Evolutionary conservation across 371 early-diverging fungal species (phyloP).

Genomic region (Capillidium heterosporum): DNA sequence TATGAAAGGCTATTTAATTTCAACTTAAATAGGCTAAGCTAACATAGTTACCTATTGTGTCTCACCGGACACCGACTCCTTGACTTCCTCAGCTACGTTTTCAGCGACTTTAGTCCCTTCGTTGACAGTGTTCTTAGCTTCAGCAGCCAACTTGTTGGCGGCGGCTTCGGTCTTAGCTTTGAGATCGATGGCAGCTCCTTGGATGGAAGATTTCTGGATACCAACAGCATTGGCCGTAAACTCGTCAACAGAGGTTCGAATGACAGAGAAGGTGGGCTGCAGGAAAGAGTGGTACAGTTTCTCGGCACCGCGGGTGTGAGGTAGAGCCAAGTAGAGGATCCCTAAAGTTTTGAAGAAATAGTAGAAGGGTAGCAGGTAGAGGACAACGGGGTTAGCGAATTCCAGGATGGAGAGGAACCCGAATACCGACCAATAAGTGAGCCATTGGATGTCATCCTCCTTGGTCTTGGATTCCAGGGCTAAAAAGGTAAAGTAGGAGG

Average conservation of each 20-base stretch:
- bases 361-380: slow-evolving; percentile 88
- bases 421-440: slow-evolving; percentile 66
- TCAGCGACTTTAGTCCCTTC: neutral
- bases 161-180: slow-evolving; percentile 16
- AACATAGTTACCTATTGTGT: too few species aligned
- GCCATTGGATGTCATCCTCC: slow-evolving; percentile 79
- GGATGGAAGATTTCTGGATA: slow-evolving; percentile 17
- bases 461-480: slow-evolving; percentile 65
- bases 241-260: slow-evolving; percentile 15
- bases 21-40: too few species aligned
- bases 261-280: slow-evolving; percentile 29
- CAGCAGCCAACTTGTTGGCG: neutral
- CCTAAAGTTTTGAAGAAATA: slow-evolving; percentile 77
- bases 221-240: slow-evolving; percentile 12
- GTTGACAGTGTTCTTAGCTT: neutral
- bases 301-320: slow-evolving; percentile 26
- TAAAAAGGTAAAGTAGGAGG: slow-evolving; percentile 76
- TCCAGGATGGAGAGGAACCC: slow-evolving; percentile 65
- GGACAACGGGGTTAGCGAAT: slow-evolving; percentile 61
- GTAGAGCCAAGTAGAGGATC: slow-evolving; percentile 34
- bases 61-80: too few species aligned
- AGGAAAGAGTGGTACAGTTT: slow-evolving; percentile 28
- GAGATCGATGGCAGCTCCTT: slow-evolving; percentile 12
- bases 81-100: too few species aligned
- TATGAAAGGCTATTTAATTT: too few species aligned